Evolutionary conservation across 768 basidiomycete genomes (phyloP).

Genomic region (Baorangia bicolor): DNA sequence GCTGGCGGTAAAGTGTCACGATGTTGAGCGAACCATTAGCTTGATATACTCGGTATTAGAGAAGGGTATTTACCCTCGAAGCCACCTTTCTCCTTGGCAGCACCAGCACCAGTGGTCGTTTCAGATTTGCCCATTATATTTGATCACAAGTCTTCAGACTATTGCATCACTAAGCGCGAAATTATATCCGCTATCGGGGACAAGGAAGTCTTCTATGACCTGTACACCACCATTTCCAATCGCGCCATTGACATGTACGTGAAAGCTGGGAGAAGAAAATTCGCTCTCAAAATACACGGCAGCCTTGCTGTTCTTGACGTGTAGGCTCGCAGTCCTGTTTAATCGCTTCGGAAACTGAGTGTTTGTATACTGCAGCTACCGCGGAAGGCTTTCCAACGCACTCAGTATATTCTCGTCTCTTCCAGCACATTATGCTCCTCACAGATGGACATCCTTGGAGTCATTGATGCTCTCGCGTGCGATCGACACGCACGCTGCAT

Average conservation of each 20-base stretch:
- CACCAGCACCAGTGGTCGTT: constrained; percentile 17
- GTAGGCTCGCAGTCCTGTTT: constrained; percentile 49
- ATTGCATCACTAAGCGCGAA: constrained; percentile 56
- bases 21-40: constrained; percentile 41
- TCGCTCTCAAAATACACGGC: constrained; percentile 82
- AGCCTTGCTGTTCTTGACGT: constrained; percentile 85
- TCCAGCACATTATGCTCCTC: constrained; percentile 83
- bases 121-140: constrained; percentile 17
- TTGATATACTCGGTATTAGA: constrained; percentile 81
- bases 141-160: constrained; percentile 23
- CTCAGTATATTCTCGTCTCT: constrained; percentile 72
- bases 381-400: constrained; percentile 60
- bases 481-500: constrained; percentile 59
- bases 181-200: constrained; percentile 57
- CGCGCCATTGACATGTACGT: constrained; percentile 83
- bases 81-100: constrained; percentile 69
- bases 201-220: constrained; percentile 65
- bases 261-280: constrained; percentile 79
- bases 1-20: background rate
- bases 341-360: constrained; percentile 8
- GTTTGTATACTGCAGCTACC: constrained; percentile 49
- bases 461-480: constrained; percentile 76
- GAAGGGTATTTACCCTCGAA: constrained; percentile 66
- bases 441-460: constrained; percentile 78
- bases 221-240: constrained; percentile 75